Evolutionary conservation across 257 asterid species (phyloP).

Genomic region (Solanum verrucosum): DNA sequence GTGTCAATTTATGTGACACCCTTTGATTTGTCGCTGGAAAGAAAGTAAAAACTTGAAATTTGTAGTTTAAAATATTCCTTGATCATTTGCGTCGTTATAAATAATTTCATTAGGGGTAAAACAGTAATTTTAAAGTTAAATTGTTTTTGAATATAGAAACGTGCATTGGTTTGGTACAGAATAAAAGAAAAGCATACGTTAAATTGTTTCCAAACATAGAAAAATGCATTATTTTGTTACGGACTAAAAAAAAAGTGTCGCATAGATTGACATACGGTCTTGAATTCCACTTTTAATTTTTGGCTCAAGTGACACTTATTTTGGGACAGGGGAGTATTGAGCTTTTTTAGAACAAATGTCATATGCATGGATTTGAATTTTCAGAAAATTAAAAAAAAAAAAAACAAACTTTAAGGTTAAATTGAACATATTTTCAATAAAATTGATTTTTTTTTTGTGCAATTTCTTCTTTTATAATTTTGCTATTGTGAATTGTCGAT

Average conservation of each 20-base stretch:
- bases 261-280: neutral
- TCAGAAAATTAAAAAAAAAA: neutral
- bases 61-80: neutral
- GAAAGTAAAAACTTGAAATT: neutral
- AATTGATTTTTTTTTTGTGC: neutral
- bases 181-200: neutral
- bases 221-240: neutral
- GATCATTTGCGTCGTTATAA: rapidly evolving
- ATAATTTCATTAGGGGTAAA: neutral
- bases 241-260: neutral
- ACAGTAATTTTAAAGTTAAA: neutral
- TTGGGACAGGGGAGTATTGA: neutral
- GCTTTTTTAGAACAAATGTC: neutral
- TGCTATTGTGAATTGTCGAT: neutral
- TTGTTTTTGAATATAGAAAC: neutral
- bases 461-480: neutral
- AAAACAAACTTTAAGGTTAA: neutral
- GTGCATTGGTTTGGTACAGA: neutral
- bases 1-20: neutral
- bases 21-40: neutral
- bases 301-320: neutral
- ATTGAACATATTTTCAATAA: neutral
- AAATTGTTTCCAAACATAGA: neutral
- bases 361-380: neutral
- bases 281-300: neutral